Conservation (phyloP, 345 rosid species). For the Brassica carinata region DNA sequence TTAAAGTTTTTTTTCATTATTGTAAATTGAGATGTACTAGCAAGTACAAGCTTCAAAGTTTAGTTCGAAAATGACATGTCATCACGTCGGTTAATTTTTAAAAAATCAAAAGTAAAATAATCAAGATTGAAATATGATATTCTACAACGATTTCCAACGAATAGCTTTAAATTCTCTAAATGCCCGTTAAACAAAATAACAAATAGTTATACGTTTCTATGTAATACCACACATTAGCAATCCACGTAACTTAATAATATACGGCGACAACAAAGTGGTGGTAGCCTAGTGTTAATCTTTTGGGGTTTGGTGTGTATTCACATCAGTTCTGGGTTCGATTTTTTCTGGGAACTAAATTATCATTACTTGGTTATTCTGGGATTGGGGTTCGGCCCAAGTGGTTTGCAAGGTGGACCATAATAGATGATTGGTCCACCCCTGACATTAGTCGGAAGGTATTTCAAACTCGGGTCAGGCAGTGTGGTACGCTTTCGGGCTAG, state of each 20-base stretch:
- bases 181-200: not conserved
- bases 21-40: not conserved
- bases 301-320: too few relatives aligned
- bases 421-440: too few relatives aligned
- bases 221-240: slow-evolving; percentile 1
- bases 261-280: not conserved
- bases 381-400: too few relatives aligned
- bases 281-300: too few relatives aligned
- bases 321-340: too few relatives aligned
- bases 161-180: not conserved
- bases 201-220: not conserved
- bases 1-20: not conserved
- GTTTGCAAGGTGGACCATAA: too few relatives aligned
- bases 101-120: not conserved
- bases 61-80: not conserved
- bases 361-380: rapidly evolving
- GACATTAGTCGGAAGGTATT: too few relatives aligned
- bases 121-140: not conserved
- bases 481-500: too few relatives aligned
- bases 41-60: not conserved
- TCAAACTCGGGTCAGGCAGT: too few relatives aligned
- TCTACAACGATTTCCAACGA: not conserved
- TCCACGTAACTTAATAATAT: slow-evolving; percentile 17
- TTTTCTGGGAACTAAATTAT: too few relatives aligned
- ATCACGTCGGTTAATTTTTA: not conserved